phyloP scores from a whole-genome alignment of 257 asterid genomes.

The Vinca minor region DNA sequence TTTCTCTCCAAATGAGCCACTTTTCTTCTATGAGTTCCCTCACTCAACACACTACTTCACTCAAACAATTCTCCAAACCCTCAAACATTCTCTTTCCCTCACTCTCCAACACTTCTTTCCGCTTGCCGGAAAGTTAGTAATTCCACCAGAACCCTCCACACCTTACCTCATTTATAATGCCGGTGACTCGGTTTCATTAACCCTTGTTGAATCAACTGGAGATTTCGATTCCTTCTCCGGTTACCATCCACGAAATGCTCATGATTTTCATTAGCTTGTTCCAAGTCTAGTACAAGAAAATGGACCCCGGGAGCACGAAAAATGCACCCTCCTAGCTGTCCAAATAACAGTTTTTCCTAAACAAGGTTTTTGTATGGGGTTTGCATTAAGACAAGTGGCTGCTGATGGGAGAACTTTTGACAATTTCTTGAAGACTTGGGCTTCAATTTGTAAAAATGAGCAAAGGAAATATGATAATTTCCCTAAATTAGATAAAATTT shows the following conservation, averaged over 20 bases:
- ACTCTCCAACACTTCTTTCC: slow-evolving; percentile 41
- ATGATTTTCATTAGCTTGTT: slow-evolving; percentile 26
- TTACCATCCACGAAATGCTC: slow-evolving; percentile 21
- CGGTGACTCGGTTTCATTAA: slow-evolving; percentile 32
- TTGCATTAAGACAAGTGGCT: slow-evolving; percentile 37
- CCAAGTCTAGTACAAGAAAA: slow-evolving; percentile 17
- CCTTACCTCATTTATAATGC: slow-evolving; percentile 24
- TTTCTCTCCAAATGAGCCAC: slow-evolving; percentile 34
- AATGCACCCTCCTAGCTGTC: slow-evolving; percentile 27
- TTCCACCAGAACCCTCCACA: slow-evolving; percentile 12
- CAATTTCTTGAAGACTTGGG: slow-evolving; percentile 42
- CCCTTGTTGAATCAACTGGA: slow-evolving; percentile 22
- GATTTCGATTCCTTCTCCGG: slow-evolving; percentile 24
- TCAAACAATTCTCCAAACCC: slow-evolving; percentile 21
- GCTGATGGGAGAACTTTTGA: slow-evolving; percentile 53
- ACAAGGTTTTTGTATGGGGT: slow-evolving; percentile 43
- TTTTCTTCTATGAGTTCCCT: slow-evolving; percentile 41
- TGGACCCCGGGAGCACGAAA: neutral
- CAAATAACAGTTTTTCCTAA: slow-evolving; percentile 41
- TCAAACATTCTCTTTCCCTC: slow-evolving; percentile 36
- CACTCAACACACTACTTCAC: slow-evolving; percentile 19
- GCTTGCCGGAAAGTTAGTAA: slow-evolving; percentile 39
- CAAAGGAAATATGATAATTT: slow-evolving; percentile 1
- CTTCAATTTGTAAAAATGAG: slow-evolving; percentile 16
- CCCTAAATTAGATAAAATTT: neutral